Percentiles rank a stretch among this genome's conserved stretches.
Conservation (phyloP, 768 basidiomycete genomes). For the Tulasnella sp. region DNA sequence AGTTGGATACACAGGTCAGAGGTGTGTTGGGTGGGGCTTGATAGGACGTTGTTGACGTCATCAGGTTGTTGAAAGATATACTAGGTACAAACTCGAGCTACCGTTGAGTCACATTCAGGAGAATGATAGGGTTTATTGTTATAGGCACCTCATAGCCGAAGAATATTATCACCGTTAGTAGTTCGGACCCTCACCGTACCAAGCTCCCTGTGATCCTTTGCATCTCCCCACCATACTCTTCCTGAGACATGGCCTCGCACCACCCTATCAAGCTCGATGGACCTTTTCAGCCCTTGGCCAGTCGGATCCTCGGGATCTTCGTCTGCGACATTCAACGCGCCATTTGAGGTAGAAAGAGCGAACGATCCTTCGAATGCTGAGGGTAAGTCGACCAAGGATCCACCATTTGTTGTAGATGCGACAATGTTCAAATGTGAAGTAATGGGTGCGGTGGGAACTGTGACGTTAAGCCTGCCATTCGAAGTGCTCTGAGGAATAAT, state of each 20-base stretch:
- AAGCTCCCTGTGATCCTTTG: conserved; percentile 8
- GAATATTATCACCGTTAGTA: conserved; percentile 1
- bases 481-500: neutral
- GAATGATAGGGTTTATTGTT: too few species aligned
- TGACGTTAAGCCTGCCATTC: conserved; percentile 8
- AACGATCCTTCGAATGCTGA: conserved; percentile 9
- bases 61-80: too few species aligned
- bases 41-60: too few species aligned
- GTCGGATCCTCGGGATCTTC: conserved; percentile 11
- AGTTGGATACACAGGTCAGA: too few species aligned
- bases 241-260: too few species aligned
- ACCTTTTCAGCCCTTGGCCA: neutral
- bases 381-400: neutral
- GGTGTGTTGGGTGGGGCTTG: too few species aligned
- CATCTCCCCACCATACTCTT: conserved; percentile 7
- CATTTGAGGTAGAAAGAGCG: neutral
- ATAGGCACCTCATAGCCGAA: too few species aligned
- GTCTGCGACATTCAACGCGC: neutral
- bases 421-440: conserved; percentile 2
- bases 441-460: neutral
- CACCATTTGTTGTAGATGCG: neutral
- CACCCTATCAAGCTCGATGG: neutral
- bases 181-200: conserved; percentile 1
- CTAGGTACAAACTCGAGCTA: too few species aligned
- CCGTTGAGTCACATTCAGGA: too few species aligned